Percentiles rank a stretch among this genome's conserved stretches.
These are phyloP conservation scores for Penicillium sp. DNA, from an alignment of 2,329 filamentous ascomycete species.

Conservation along the genomic window DNA sequence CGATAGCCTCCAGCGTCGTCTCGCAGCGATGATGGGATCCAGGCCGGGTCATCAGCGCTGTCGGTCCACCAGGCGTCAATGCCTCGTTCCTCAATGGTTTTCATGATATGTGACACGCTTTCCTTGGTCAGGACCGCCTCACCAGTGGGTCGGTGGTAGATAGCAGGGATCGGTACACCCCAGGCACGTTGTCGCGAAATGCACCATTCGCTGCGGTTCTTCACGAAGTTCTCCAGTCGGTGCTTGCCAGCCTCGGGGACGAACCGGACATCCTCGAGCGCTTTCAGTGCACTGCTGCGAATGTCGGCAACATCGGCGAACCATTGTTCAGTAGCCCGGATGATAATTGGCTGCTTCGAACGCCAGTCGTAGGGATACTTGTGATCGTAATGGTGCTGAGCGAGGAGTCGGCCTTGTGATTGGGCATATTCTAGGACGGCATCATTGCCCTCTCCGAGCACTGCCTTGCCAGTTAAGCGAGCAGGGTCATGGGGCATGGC, in stretches of 20 bases:
- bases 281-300: constrained; percentile 68
- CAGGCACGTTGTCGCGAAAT: constrained; percentile 94
- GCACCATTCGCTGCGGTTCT: constrained; percentile 91
- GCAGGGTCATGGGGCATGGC: constrained; percentile 71
- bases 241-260: constrained; percentile 71
- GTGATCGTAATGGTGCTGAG: constrained; percentile 71
- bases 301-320: constrained; percentile 89
- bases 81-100: constrained; percentile 71
- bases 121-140: constrained; percentile 76
- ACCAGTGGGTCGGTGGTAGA: constrained; percentile 69
- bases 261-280: constrained; percentile 72
- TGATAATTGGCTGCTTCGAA: constrained; percentile 87
- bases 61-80: constrained; percentile 97
- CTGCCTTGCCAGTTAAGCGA: constrained; percentile 67
- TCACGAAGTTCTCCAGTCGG: constrained; percentile 80
- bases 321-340: constrained; percentile 94
- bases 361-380: constrained; percentile 99
- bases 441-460: constrained; percentile 67
- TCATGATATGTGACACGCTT: constrained; percentile 81
- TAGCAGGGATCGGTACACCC: constrained; percentile 92
- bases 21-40: constrained; percentile 68
- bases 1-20: constrained; percentile 54
- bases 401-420: constrained; percentile 61
- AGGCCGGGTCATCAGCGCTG: constrained; percentile 68
- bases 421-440: constrained; percentile 69